These are phyloP conservation scores for Naganishia antarctica DNA, from an alignment of 768 basidiomycete species.

Conservation along the genomic window DNA sequence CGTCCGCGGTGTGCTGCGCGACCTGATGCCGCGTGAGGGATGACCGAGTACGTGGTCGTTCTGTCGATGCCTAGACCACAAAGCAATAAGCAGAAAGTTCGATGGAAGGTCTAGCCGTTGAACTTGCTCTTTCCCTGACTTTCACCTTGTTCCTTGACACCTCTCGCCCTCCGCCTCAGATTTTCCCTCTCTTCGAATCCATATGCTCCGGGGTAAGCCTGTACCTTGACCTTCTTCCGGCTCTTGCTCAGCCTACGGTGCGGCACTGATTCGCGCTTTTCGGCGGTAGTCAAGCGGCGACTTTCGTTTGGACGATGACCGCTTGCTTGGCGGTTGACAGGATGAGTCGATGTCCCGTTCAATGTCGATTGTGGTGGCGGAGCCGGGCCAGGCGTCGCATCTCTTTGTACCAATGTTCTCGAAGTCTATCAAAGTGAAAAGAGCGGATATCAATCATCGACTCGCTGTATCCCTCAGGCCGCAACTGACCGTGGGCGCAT, in stretches of 20 bases:
- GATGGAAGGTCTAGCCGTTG: background rate
- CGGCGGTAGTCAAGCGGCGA: background rate
- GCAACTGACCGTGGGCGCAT: background rate
- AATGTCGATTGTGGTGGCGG: too few species aligned
- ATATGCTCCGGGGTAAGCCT: background rate
- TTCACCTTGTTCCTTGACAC: constrained; percentile 4
- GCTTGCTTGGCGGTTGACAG: too few species aligned
- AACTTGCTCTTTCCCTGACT: background rate
- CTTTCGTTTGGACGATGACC: too few species aligned
- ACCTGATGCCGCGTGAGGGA: constrained; percentile 13
- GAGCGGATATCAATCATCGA: too few species aligned
- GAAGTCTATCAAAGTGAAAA: background rate
- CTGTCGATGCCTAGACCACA: background rate
- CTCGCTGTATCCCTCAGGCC: too few species aligned
- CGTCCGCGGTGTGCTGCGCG: constrained; percentile 13
- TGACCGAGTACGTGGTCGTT: constrained; percentile 22
- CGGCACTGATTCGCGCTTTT: background rate
- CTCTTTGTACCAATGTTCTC: too few species aligned
- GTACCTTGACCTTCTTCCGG: constrained; percentile 1
- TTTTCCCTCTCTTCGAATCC: constrained; percentile 4
- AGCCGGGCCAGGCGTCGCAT: too few species aligned
- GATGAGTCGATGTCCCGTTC: too few species aligned
- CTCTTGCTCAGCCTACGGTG: background rate
- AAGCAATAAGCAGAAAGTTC: background rate
- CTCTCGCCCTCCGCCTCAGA: background rate